Conservation (phyloP, 176 grass and related monocot genomes). For the Tuctoria greenei region DNA sequence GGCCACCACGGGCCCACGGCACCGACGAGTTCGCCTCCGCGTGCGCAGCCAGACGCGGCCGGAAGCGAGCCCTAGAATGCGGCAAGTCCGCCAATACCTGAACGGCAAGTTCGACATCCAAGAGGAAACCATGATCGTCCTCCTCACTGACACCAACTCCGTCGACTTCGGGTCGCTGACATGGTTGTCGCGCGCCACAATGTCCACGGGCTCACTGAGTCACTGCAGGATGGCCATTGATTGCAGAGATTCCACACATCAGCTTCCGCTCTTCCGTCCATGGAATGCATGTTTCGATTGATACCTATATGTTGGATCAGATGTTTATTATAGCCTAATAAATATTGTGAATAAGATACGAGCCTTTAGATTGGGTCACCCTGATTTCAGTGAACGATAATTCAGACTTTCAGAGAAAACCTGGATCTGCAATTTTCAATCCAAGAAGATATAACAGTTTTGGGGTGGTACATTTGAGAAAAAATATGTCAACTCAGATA, state of each 20-base stretch:
- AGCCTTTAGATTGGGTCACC: background rate
- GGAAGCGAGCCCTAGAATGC: conserved; percentile 39
- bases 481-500: conserved; percentile 33
- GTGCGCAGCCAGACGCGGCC: conserved; percentile 40
- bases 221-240: conserved; percentile 16
- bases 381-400: background rate
- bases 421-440: background rate
- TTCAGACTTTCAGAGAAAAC: background rate
- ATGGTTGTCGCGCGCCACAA: conserved; percentile 31
- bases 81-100: conserved; percentile 52
- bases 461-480: conserved; percentile 15
- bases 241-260: background rate
- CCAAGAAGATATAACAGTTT: background rate
- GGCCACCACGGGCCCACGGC: conserved; percentile 42
- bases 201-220: conserved; percentile 10
- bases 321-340: background rate
- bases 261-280: background rate
- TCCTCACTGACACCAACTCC: conserved; percentile 6
- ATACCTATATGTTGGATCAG: background rate
- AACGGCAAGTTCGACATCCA: conserved; percentile 32
- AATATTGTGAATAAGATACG: background rate
- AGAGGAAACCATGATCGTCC: background rate
- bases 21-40: conserved; percentile 53
- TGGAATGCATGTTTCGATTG: background rate
- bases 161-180: conserved; percentile 20